A percentile compares a stretch with the other conserved stretches of the same genome.
Evolutionary conservation across 192 early-diverging fungal species (phyloP).

Genomic region (Phlyctochytrium planicorne): DNA sequence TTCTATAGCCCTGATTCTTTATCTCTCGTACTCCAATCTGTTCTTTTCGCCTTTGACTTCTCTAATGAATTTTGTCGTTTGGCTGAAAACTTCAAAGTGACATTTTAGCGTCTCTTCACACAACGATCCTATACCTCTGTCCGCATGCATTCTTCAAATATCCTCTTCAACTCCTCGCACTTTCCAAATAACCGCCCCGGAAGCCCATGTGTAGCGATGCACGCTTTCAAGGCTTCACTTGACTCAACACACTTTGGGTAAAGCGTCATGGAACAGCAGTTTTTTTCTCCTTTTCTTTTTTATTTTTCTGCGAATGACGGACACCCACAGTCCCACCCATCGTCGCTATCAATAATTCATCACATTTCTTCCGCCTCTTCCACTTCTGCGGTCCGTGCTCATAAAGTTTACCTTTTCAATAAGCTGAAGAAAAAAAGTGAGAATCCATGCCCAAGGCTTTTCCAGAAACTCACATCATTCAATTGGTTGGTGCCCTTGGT

Average conservation of each 20-base stretch:
- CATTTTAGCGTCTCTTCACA: not conserved
- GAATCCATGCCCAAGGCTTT: not conserved
- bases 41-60: not conserved
- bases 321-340: not conserved
- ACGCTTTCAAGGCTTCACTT: not conserved
- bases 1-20: not conserved
- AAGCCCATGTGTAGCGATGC: not conserved
- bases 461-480: slow-evolving; percentile 42
- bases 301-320: not conserved
- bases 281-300: not conserved
- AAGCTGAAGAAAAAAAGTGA: slow-evolving; percentile 19
- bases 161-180: slow-evolving; percentile 3
- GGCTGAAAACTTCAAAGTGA: not conserved
- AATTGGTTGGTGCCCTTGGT: slow-evolving; percentile 72
- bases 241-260: not conserved
- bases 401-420: slow-evolving; percentile 57
- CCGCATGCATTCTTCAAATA: slow-evolving; percentile 7
- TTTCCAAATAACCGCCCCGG: not conserved
- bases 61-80: not conserved
- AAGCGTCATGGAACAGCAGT: slow-evolving; percentile 2
- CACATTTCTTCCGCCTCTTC: slow-evolving; percentile 1
- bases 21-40: not conserved
- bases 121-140: no score
- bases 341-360: not conserved
- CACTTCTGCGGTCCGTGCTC: slow-evolving; percentile 3